phyloP scores from a whole-genome alignment of 1,284 basidiomycete species.

The Fereydounia khargensis region DNA sequence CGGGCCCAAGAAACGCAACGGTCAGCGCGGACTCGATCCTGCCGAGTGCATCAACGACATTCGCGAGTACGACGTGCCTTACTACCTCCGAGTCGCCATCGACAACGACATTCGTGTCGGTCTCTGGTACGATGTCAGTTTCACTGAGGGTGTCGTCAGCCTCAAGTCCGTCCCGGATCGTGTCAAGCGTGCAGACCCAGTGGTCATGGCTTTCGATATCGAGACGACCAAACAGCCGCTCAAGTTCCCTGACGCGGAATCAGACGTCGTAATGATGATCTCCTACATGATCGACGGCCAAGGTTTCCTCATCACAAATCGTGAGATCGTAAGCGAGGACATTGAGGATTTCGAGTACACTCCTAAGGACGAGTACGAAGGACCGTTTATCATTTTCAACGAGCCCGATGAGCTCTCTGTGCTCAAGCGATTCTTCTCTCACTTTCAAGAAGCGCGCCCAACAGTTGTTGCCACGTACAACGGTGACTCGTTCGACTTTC shows the following conservation, averaged over 20 bases:
- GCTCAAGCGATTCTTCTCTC: constrained; percentile 81
- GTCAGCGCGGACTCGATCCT: constrained; percentile 65
- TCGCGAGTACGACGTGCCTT: constrained; percentile 94
- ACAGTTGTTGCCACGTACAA: constrained; percentile 99
- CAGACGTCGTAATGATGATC: constrained; percentile 99
- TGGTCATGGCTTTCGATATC: constrained; percentile 99
- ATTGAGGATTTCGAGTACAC: constrained; percentile 99
- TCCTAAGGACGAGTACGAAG: constrained; percentile 95
- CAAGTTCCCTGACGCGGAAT: constrained; percentile 93
- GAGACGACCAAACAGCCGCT: constrained; percentile 97
- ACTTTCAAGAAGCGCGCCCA: constrained; percentile 86
- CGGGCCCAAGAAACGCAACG: constrained; percentile 14
- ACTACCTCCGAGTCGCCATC: constrained; percentile 96
- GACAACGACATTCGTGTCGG: constrained; percentile 97
- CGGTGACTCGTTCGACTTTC: constrained; percentile 99
- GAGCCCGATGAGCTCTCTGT: constrained; percentile 78
- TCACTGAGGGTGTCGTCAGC: constrained; percentile 75
- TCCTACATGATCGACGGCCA: constrained; percentile 97
- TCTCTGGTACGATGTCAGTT: constrained; percentile 85
- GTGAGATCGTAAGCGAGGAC: constrained; percentile 94
- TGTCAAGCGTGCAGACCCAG: constrained; percentile 97
- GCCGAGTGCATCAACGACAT: constrained; percentile 89
- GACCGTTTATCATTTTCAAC: constrained; percentile 94
- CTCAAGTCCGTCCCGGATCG: constrained; percentile 74
- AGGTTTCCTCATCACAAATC: constrained; percentile 94